Evolutionary conservation across 139 green algal species (phyloP), one percentile per base, ranked within the genome.

Genomic region (Chara braunii): DNA sequence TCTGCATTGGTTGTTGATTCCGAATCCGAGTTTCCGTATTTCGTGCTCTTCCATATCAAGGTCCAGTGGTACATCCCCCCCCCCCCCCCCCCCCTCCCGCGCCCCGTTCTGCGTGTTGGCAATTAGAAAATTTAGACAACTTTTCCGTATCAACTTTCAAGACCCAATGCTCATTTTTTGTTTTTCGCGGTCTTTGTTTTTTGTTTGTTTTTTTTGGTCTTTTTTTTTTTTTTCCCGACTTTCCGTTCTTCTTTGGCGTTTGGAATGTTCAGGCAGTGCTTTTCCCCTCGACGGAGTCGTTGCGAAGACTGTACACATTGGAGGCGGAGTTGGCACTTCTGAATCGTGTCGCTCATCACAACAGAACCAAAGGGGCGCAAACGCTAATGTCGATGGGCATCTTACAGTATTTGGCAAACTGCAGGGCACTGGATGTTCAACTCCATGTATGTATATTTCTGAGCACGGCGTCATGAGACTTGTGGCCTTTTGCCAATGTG

Each of bases 291-390:
- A 8, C 48, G 8, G 48, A 57, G 26, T 8, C 48, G 9, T 24
- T 57, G 48, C 48, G 48, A 8, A 8, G 11, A 28, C 48, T 57
- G 8, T 57, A 57, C 48, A 57, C 48, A 9, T 8, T 57, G 48
- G 48, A 57, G 48, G 48, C 48, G 48, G 26, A 57, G 48, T 8
- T 57, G 8, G 8, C 8, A 28, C 48, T 57, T 8, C 48, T 57
- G 8, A 24, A 40, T 24, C 48, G 48, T 8, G 48, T 57, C 26
- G 48, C 48, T 8, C 11, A 23, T 9, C 48, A 57, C 8, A 57
- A 8, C 48, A 28, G 8, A 8, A 8, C 48, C 8, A 24, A 28
- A 8, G 48, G 48, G 8, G 48, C 48, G 48, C 48, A 57, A 8
- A 28, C 48, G 48, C 48, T 57, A 28, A 9, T 57, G 26, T 57